Conservation (phyloP, 371 early-diverging fungal genomes). For the Mortierella sp. region DNA sequence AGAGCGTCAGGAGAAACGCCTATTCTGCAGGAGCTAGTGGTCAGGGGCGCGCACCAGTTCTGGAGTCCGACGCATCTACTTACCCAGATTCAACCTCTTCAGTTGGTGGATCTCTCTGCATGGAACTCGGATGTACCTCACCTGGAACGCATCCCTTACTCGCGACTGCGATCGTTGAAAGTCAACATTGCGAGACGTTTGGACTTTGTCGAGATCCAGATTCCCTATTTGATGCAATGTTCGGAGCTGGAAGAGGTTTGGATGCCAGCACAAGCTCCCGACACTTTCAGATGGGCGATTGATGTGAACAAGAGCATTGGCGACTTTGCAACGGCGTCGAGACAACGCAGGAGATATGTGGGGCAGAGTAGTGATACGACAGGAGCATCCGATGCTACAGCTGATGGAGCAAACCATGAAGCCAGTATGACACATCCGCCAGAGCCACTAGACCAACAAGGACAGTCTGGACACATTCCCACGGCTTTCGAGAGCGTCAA, state of each 20-base stretch:
- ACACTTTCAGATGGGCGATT: slow-evolving; percentile 36
- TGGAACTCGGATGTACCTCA: slow-evolving; percentile 31
- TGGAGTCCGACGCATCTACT: slow-evolving; percentile 25
- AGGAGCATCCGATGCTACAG: background rate
- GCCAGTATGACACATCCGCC: background rate
- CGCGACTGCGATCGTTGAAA: slow-evolving; percentile 13
- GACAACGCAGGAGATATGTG: slow-evolving; percentile 1
- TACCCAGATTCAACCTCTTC: slow-evolving; percentile 20
- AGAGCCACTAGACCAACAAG: background rate
- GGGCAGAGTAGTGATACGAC: too few relatives aligned
- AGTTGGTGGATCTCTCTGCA: slow-evolving; percentile 36
- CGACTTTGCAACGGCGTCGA: slow-evolving; percentile 3
- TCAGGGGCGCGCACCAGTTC: slow-evolving; percentile 14
- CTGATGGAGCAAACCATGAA: background rate
- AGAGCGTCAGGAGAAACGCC: background rate
- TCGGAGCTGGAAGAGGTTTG: slow-evolving; percentile 25
- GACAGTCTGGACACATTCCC: too few relatives aligned
- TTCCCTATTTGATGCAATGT: slow-evolving; percentile 12
- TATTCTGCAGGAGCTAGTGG: slow-evolving; percentile 18
- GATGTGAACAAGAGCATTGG: slow-evolving; percentile 14
- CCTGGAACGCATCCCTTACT: slow-evolving; percentile 19
- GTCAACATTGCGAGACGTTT: slow-evolving; percentile 21
- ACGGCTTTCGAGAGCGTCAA: slow-evolving; percentile 5
- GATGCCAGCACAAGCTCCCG: slow-evolving; percentile 9
- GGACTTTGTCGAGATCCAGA: slow-evolving; percentile 3